Percentiles rank a stretch among this genome's conserved stretches.
These are phyloP conservation scores for Naganishia vishniacii DNA, from an alignment of 768 basidiomycete species.

Conservation along the genomic window DNA sequence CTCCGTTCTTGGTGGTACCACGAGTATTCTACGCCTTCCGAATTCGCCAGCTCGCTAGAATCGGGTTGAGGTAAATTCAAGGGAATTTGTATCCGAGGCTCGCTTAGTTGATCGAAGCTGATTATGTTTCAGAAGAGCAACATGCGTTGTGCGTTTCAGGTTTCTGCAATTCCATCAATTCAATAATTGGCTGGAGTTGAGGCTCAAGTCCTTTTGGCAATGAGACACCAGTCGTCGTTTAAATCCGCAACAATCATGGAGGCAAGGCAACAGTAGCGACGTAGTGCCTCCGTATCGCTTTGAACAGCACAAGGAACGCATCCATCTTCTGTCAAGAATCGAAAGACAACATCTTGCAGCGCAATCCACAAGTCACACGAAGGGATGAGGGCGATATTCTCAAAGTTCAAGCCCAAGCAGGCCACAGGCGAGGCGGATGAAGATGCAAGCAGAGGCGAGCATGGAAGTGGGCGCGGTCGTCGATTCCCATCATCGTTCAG, in stretches of 20 bases:
- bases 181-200: neutral
- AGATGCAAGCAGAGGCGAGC: neutral
- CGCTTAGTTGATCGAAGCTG: conserved; percentile 32
- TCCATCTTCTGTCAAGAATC: no score
- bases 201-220: no score
- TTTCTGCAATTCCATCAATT: conserved; percentile 1
- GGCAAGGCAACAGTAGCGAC: no score
- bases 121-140: neutral
- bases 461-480: neutral
- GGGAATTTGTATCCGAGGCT: conserved; percentile 22
- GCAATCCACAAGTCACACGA: no score
- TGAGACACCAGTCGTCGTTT: no score
- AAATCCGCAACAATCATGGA: no score
- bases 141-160: neutral
- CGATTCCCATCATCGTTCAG: neutral
- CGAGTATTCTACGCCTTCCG: no score
- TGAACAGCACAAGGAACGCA: no score
- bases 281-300: no score
- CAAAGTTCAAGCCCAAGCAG: conserved; percentile 15
- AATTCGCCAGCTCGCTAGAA: no score
- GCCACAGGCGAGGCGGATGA: neutral
- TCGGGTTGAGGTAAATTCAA: neutral
- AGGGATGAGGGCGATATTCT: conserved; percentile 23
- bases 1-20: no score
- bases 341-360: no score